Conservation (phyloP, 805 yeast species). For the Tetrapisispora taiwanensis region DNA sequence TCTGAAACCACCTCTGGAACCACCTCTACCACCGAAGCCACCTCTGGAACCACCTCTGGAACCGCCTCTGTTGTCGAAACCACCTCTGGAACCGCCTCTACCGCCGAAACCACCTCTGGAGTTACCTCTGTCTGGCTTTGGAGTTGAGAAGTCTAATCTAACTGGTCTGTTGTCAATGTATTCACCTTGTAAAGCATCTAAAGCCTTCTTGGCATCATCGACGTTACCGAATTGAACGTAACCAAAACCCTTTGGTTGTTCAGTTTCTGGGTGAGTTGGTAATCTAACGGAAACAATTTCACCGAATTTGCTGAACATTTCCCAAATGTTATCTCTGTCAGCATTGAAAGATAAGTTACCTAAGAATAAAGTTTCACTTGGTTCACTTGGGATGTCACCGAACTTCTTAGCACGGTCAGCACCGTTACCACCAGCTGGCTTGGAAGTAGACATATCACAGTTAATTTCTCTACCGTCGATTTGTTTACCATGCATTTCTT, state of each 20-base stretch:
- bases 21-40: constrained; percentile 30
- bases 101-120: constrained; percentile 37
- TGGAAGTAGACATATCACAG: constrained; percentile 82
- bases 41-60: constrained; percentile 33
- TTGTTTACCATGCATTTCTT: constrained; percentile 82
- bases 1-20: constrained; percentile 35
- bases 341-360: constrained; percentile 93
- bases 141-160: constrained; percentile 90
- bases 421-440: constrained; percentile 49
- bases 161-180: constrained; percentile 85
- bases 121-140: constrained; percentile 52
- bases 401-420: constrained; percentile 75
- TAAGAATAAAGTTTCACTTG: constrained; percentile 90
- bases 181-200: constrained; percentile 80
- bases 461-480: constrained; percentile 95
- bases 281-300: constrained; percentile 80
- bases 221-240: constrained; percentile 82
- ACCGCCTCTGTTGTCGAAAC: constrained; percentile 16
- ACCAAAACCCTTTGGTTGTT: constrained; percentile 98
- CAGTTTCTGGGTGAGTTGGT: constrained; percentile 98
- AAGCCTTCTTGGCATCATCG: constrained; percentile 86
- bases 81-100: constrained; percentile 27
- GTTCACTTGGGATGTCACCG: constrained; percentile 86
- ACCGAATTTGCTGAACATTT: constrained; percentile 68
- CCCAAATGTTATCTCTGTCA: constrained; percentile 67